Base-by-base conservation (phyloP, 1,139 yeast species). In the Scheffersomyces insectosa region DNA sequence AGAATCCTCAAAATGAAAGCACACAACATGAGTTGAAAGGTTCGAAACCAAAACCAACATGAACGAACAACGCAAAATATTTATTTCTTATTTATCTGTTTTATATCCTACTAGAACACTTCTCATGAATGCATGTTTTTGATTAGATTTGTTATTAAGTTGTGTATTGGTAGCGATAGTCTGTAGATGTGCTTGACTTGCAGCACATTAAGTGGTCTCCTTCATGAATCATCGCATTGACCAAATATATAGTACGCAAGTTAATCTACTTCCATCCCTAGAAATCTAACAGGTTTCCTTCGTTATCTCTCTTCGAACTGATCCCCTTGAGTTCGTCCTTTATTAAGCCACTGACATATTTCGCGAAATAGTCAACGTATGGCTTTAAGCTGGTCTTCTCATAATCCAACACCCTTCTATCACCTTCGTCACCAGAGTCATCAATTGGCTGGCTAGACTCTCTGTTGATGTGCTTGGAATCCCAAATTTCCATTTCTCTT, bases 321-420 rank as follows among this genome's bases (percentile, higher is more conserved):
- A 51, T 47, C 3, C 63, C 69, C 37, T 71, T 68, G 45, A 77
- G 56, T 55, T 85, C 91, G 15, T 79, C 81, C 49, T 78, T 79
- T 29, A 82, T 60, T 44, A 90, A 65, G 1, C 63, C 68, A 41
- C 68, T 70, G 11, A 88, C 95, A 63, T 82, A 87, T 40, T 68
- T 70, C 33, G 80, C 77, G 63, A 91, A 93, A 47, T 76, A 68
- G n/a, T 82, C 83, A 28, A 89, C 77, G 55, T 86, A 89, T 1
- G 90, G 88, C 52, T 81, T 85, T 57, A 91, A 68, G 29, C 85
- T 73, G 0, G 97, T 88, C 52, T 80, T 80, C 45, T 83, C 86
- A 60, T 77, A 80, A 52, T 82, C 85, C 3, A 54, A 48, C 1
- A 64, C 33, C 38, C 57, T 57, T 28, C 47, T 43, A 37, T 63